Base-by-base conservation (phyloP, 306 rosid species). In the Hippophae rhamnoides region DNA sequence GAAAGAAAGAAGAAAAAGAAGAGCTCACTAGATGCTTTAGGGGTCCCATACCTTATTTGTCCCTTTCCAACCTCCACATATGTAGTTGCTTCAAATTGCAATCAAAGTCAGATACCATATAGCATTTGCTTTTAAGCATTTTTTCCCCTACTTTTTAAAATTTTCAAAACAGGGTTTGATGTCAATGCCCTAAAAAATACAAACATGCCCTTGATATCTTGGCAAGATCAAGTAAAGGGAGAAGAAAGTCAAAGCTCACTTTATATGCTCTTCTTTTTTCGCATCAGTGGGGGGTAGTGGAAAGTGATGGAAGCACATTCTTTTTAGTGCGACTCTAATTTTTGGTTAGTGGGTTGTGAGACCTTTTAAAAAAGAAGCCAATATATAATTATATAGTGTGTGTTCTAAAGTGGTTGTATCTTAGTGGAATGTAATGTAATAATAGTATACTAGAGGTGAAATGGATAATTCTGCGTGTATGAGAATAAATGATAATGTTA, bases 21-120 rank as follows among this genome's bases (percentile, higher is more conserved):
- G 38, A 31, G 38, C 70, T 60, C 70, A 59, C 74, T 66, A 67
- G 67, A 54, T 67, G 63, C 60, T 72, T 42, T 61, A 62, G 53
- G 38, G 38, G 60, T 56, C 10, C 43, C 60, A 4, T 31, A 31
- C 38, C 38, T 66, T 67, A 54, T 71, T 62, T 71, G 61, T 84
- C 90, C 57, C 61, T 52, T 79, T 72, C 79, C 68, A 72, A 69
- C 72, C 76, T 31, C 38, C 70, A 79, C 26, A 73, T 68, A 54
- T 72, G 62, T 68, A 55, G 86, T 72, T 71, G 72, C 75, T 69
- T 89, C 85, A 78, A 82, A 79, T 72, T 86, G 95, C 84, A 74
- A 70, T 89, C 93, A 73, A 75, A 84, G 97, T 90, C 86, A 75
- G 94, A 86, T 90, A 88, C 86, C 97, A 84, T 69, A 73, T 69